Conservation (phyloP, 2,329 filamentous ascomycete species). For the Periglandula ipomoeae region DNA sequence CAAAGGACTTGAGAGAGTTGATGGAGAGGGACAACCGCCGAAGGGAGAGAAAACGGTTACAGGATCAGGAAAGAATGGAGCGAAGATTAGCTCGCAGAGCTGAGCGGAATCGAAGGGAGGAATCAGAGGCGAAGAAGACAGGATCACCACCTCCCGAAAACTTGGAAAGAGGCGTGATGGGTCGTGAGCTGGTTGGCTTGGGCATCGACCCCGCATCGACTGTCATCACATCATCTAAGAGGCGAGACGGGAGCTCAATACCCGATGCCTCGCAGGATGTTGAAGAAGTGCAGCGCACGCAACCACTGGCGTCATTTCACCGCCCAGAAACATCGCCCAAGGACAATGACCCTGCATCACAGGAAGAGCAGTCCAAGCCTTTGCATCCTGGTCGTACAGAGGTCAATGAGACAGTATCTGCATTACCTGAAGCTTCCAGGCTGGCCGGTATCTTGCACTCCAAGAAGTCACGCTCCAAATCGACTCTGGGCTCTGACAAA, state of each 20-base stretch:
- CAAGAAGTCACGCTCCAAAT: constrained; percentile 40
- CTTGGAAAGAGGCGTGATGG: constrained; percentile 51
- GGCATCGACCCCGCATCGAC: constrained; percentile 47
- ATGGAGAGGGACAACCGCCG: constrained; percentile 84
- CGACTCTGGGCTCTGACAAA: constrained; percentile 33
- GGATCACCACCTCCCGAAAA: constrained; percentile 45
- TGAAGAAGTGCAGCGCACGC: constrained; percentile 12
- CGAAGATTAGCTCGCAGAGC: constrained; percentile 55
- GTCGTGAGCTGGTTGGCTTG: constrained; percentile 47
- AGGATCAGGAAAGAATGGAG: constrained; percentile 59
- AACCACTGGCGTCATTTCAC: constrained; percentile 21
- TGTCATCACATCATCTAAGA: constrained; percentile 47
- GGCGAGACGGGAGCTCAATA: constrained; percentile 19
- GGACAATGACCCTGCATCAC: constrained; percentile 4
- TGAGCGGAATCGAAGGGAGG: constrained; percentile 54
- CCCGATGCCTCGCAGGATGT: constrained; percentile 17
- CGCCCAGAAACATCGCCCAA: constrained; percentile 17
- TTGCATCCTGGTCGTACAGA: background rate
- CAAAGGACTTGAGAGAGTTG: constrained; percentile 73
- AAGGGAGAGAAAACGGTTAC: constrained; percentile 61
- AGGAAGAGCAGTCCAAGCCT: background rate
- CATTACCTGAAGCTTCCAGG: constrained; percentile 16
- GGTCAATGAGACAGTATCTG: constrained; percentile 14
- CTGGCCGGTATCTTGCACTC: constrained; percentile 33
- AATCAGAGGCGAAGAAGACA: constrained; percentile 42